Percentiles rank a stretch among this genome's conserved stretches.
phyloP scores from a whole-genome alignment of 108 stramenopile species.

The Nitzschia sp. region DNA sequence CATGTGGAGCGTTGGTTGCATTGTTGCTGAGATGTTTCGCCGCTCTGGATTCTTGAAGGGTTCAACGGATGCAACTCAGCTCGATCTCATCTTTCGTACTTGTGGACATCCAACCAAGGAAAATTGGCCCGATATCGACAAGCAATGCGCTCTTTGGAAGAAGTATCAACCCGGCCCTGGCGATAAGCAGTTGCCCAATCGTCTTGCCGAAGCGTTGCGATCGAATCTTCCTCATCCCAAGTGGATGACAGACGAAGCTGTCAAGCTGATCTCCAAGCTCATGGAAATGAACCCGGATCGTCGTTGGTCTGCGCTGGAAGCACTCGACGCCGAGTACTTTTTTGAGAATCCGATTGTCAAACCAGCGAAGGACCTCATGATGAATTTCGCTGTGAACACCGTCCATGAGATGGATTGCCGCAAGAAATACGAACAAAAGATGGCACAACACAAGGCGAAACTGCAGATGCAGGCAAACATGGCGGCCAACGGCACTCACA shows the following conservation, averaged over 20 bases:
- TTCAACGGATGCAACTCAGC: constrained; percentile 70
- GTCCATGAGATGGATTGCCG: constrained; percentile 84
- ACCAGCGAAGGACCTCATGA: constrained; percentile 68
- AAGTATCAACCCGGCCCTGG: constrained; percentile 63
- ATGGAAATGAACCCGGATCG: constrained; percentile 72
- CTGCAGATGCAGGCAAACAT: constrained; percentile 29
- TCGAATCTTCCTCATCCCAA: constrained; percentile 62
- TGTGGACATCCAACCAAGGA: constrained; percentile 74
- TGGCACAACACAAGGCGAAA: constrained; percentile 44
- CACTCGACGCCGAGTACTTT: constrained; percentile 84
- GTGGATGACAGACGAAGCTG: constrained; percentile 90
- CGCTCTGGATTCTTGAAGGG: constrained; percentile 79
- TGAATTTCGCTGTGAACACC: constrained; percentile 79
- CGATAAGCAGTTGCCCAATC: constrained; percentile 52
- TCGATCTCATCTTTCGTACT: constrained; percentile 79
- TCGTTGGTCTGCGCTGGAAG: constrained; percentile 80
- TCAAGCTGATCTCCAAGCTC: constrained; percentile 74
- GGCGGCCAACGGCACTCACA: constrained; percentile 18
- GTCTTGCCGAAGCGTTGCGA: constrained; percentile 63
- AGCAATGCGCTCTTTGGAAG: constrained; percentile 75
- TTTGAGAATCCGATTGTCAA: constrained; percentile 83
- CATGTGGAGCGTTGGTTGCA: constrained; percentile 98
- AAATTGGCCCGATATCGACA: constrained; percentile 75
- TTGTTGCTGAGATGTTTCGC: constrained; percentile 94
- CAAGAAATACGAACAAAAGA: constrained; percentile 74